A percentile compares a stretch with the other conserved stretches of the same genome.
phyloP scores from a whole-genome alignment of 129 eudicot genomes.

The Arctium minus region DNA sequence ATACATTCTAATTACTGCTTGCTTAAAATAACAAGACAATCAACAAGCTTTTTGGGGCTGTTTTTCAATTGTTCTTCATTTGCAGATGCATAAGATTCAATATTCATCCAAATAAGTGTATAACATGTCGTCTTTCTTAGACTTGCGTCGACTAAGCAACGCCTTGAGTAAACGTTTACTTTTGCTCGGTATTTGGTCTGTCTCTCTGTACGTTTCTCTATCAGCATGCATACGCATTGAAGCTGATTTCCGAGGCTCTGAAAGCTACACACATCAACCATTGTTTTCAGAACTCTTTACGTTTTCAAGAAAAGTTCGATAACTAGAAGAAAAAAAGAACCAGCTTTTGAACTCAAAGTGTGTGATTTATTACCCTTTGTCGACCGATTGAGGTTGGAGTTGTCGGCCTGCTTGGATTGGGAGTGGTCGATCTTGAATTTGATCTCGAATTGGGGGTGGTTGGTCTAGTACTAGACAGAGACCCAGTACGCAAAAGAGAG shows the following conservation, averaged over 20 bases:
- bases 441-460: constrained; percentile 35
- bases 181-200: constrained; percentile 71
- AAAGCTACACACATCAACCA: constrained; percentile 17
- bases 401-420: constrained; percentile 49
- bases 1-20: background rate
- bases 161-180: constrained; percentile 94
- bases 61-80: background rate
- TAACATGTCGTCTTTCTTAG: constrained; percentile 81
- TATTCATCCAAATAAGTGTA: constrained; percentile 93
- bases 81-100: constrained; percentile 13
- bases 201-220: constrained; percentile 46
- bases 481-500: constrained; percentile 77
- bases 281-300: background rate
- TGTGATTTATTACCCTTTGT: constrained; percentile 44
- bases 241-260: constrained; percentile 80
- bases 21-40: background rate
- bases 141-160: constrained; percentile 78
- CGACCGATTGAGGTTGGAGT: constrained; percentile 60
- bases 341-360: background rate
- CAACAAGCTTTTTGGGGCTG: background rate
- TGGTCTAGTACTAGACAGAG: constrained; percentile 20
- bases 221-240: constrained; percentile 68
- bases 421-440: constrained; percentile 33
- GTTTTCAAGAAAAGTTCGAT: background rate
- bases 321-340: background rate